Base-by-base conservation (phyloP, 2,329 filamentous ascomycete genomes). In the Hypoxylon sp. region DNA sequence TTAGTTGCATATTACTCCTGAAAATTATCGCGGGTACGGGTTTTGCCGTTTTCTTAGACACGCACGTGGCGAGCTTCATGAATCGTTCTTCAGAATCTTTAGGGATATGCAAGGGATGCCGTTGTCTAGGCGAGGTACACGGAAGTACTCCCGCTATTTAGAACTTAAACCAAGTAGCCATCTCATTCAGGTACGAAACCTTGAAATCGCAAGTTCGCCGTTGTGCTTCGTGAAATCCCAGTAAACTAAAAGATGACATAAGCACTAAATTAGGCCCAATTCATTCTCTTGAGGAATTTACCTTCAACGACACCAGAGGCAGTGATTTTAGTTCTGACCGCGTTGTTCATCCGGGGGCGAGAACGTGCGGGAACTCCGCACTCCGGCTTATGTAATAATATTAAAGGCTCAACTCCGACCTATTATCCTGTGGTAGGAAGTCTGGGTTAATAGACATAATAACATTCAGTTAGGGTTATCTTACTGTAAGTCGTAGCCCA, bases 331-430 rank as follows among this genome's bases (percentile, higher is more conserved):
- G 46, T 50, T 50, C 46, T 30, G 22, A 50, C 25, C 13, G 46
- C 25, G 46, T 14, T 31, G 20, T 27, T n/a, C 14, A 27, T 14
- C 27, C n/a, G 35, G 17, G 20, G 22, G n/a, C 8, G 30, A 37
- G 37, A 42, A 50, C 6, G 37, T 14, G 27, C 20, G 20, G 42
- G 31, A 48, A 31, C 13, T 27, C 49, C 27, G 31, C 40, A 31
- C 13, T 27, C 49, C 27, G 50, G 59, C 37, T 62, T 62, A 62
- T 48, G 59, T 46, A 55, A 62, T 48, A 14, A 25, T 4, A 22
- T 27, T 5, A 5, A 27, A 27, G 25, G 25, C 25, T 27, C 25
- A 27, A 5, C 25, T 5, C 25, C 3, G 25, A 27, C 11, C 33
- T 13, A 13, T 13, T 37, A 14, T 37, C 13, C 33, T 37, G 13